Evolutionary conservation across 805 yeast species (phyloP).

Genomic region (Maudiozyma barnettii): DNA sequence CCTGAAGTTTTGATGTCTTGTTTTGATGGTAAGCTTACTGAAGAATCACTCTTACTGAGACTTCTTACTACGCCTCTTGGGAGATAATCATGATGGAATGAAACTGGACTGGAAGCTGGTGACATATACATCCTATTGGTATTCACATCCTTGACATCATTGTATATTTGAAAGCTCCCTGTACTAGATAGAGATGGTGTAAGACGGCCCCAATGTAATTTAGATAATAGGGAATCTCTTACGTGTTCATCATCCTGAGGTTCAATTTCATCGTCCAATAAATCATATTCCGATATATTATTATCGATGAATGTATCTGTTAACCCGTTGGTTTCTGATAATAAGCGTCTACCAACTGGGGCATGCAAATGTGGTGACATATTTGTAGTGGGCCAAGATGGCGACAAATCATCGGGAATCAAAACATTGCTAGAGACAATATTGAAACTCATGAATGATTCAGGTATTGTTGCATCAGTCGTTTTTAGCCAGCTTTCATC

Average conservation of each 20-base stretch:
- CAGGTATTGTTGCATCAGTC: constrained; percentile 4
- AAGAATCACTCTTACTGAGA: constrained; percentile 2
- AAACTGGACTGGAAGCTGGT: constrained; percentile 5
- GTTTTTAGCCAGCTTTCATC: constrained; percentile 7
- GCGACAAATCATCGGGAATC: neutral
- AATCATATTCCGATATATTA: neutral
- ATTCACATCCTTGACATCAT: constrained; percentile 8
- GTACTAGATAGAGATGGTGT: constrained; percentile 11
- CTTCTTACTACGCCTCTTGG: constrained; percentile 14
- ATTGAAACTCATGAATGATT: neutral
- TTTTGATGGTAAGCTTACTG: neutral
- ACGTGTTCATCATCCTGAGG: constrained; percentile 4
- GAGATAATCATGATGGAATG: constrained; percentile 14
- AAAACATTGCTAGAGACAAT: neutral
- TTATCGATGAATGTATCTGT: neutral
- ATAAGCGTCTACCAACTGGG: neutral
- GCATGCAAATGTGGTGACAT: neutral
- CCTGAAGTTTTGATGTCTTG: neutral
- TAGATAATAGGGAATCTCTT: constrained; percentile 9
- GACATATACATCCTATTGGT: constrained; percentile 12
- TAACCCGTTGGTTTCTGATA: neutral
- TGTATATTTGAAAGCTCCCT: constrained; percentile 11
- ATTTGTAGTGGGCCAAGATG: neutral
- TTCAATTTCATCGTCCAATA: neutral
- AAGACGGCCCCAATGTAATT: constrained; percentile 12